Evolutionary conservation across 495 filamentous ascomycete species (phyloP), one percentile per base, ranked within the genome.

Genomic region (Penicillium salamii): DNA sequence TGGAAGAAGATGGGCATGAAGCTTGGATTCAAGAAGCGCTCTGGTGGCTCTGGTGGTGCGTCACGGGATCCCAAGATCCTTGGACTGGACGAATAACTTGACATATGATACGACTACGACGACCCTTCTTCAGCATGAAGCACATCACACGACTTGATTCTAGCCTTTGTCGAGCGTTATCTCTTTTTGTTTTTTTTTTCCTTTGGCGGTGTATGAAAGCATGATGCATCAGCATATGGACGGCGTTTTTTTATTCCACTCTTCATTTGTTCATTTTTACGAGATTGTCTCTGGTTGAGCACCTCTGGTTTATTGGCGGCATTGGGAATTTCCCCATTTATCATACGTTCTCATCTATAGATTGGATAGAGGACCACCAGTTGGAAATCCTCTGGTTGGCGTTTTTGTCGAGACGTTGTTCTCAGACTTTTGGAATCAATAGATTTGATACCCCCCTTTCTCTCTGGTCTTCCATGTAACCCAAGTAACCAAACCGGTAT

Each of bases 1-100:
- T 95, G 89, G 89, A 93, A 90, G 74, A 91, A 90, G 70, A 86
- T 92, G 81, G 82, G 86, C 8, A 83, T 82, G 43, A 89, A 85
- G 66, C 66, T 95, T 19, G 85, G 87, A 3, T 82, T 88, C 61
- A 81, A 82, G 51, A 83, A 80, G 63, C 84, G 79, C 48, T 72
- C 73, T 5, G 63, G 63, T 26, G 53, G 53, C 5, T 54, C 61
- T 13, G 58, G 51, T n/a, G 52, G 52, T 12, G 23, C 32, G 42
- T 65, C 57, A 44, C 70, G 73, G 7, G 66, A 66, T 49, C 62
- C 67, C 24, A 68, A 59, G 53, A 53, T 67, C 14, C 43, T 66
- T 15, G 63, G 67, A 28, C 40, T 65, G 39, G 70, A 70, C 35
- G 67, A 70, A 31, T 68, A 63, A 63, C 36, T 46, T 11, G 23